Evolutionary conservation across 805 yeast species (phyloP), one percentile per base, ranked within the genome.

Genomic region (Saturnispora hagleri): DNA sequence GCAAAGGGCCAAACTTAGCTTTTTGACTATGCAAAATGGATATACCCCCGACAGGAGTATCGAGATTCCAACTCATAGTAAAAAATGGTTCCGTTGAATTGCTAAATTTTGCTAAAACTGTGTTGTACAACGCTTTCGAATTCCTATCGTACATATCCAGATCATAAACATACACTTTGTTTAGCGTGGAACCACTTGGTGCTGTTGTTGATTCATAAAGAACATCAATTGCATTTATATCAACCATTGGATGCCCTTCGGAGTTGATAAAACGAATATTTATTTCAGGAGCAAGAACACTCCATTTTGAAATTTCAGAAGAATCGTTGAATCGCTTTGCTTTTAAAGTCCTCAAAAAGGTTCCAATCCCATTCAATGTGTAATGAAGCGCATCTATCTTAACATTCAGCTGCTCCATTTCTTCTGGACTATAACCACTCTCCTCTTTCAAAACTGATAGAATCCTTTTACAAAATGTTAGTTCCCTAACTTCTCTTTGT

Each of bases 91-190:
- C 49, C 12, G 53, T 46, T 2, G 47, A 35, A 17, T 51, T 53
- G n/a, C 51, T 55, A 54, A 56, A 44, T 54, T 58, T 56, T 2
- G 86, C 73, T 20, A 89, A 67, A 24, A 91, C 70, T 54, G 88
- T 90, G 0, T 89, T 87, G 60, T 84, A 87, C 1, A 73, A 62
- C 0, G 89, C 77, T 7, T 72, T 66, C 10, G 71, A 70, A 50
- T 77, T 78, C 51, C 86, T 67, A 61, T 89, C 88, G 60, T 84
- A 77, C 0, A 88, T 89, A 57, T 85, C 87, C 56, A 89, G 69
- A 70, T 82, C 78, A n/a, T 73, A 72, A 28, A 90, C 73, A 43
- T 73, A 77, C 3, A 86, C 72, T 20, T 75, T 70, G 60, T 86
- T 89, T 17, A 73, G 65, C 57, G 86, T 84, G 27, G 87, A 81